Percentiles rank a stretch among this genome's conserved stretches.
Evolutionary conservation across 2,329 filamentous ascomycete genomes (phyloP).

Genomic region (Aureobasidium subglaciale): DNA sequence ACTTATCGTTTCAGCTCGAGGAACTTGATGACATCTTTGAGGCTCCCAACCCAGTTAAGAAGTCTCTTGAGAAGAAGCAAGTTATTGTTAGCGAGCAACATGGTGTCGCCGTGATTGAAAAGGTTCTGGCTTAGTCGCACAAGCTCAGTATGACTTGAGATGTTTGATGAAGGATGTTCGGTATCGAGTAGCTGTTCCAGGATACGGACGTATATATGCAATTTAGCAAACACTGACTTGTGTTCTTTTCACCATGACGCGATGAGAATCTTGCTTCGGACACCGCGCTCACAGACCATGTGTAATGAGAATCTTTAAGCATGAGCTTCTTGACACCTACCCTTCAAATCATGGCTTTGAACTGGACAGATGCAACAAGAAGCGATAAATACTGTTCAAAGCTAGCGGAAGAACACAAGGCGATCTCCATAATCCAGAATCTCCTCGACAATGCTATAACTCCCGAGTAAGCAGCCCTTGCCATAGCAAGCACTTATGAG

Average conservation of each 20-base stretch:
- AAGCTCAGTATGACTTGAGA: too few species aligned
- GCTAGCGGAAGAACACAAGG: not conserved
- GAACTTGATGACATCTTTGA: constrained; percentile 21
- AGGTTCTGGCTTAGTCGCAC: constrained; percentile 6
- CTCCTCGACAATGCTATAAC: not conserved
- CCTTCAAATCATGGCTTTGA: not conserved
- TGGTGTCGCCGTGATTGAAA: constrained; percentile 18
- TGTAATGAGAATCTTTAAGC: not conserved
- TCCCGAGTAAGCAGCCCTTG: not conserved
- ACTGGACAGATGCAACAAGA: not conserved
- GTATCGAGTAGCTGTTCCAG: too few species aligned
- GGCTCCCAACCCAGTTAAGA: constrained; percentile 25
- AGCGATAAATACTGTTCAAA: not conserved
- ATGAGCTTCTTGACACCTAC: too few species aligned
- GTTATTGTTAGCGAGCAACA: constrained; percentile 23
- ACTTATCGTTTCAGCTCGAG: constrained; percentile 21
- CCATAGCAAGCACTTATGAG: not conserved
- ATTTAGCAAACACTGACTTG: not conserved
- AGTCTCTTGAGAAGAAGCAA: constrained; percentile 24
- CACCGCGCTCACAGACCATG: not conserved
- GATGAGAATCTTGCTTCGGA: not conserved
- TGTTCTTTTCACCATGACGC: not conserved
- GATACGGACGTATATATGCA: not conserved
- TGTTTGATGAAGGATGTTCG: not conserved
- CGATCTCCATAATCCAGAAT: not conserved